Conservation (phyloP, 2,329 filamentous ascomycete genomes). For the Elsinoe perseae region DNA sequence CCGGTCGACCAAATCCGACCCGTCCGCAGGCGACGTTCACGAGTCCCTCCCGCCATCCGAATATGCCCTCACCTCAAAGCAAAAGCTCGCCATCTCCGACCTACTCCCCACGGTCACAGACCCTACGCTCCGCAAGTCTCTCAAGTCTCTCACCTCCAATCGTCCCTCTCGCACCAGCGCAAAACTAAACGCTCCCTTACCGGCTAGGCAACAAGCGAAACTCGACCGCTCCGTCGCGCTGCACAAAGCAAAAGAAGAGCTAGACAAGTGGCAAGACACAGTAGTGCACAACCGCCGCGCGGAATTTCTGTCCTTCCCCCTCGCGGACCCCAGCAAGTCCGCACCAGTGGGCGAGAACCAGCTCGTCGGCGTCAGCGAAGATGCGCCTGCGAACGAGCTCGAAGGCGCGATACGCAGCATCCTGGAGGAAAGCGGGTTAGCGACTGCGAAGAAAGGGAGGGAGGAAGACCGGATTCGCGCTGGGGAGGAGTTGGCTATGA, state of each 20-base stretch:
- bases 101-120: constrained; percentile 66
- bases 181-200: constrained; percentile 74
- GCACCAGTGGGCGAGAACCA: constrained; percentile 55
- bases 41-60: constrained; percentile 57
- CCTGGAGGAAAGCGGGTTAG: constrained; percentile 77
- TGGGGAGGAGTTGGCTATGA: constrained; percentile 61
- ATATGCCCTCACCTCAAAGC: constrained; percentile 49
- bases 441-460: constrained; percentile 42
- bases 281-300: constrained; percentile 89
- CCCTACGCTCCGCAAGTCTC: constrained; percentile 65
- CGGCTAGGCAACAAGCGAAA: constrained; percentile 77
- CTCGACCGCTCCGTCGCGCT: constrained; percentile 77
- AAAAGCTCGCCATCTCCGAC: constrained; percentile 61
- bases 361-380: constrained; percentile 50
- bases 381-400: constrained; percentile 67
- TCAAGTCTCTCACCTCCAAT: constrained; percentile 66
- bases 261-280: constrained; percentile 88
- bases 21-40: constrained; percentile 39
- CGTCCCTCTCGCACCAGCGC: constrained; percentile 47
- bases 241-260: constrained; percentile 81
- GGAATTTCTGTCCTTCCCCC: constrained; percentile 81
- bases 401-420: constrained; percentile 82
- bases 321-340: constrained; percentile 62
- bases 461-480: constrained; percentile 59
- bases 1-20: constrained; percentile 30